Evolutionary conservation across 2,329 filamentous ascomycete genomes (phyloP).

Genomic region (Stylonectria norvegica): DNA sequence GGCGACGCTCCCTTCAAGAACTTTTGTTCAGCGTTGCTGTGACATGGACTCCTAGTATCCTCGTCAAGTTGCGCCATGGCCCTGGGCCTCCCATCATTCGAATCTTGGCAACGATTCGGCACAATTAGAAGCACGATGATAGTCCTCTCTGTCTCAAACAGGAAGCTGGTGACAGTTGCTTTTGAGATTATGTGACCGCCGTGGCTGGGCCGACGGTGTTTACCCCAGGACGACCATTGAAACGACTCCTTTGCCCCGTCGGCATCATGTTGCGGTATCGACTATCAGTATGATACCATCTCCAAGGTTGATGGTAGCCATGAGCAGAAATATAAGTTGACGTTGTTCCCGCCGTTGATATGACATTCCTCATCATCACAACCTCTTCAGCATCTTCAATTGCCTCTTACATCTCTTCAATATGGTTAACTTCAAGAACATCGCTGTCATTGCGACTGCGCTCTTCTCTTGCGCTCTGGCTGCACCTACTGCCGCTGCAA

Average conservation of each 20-base stretch:
- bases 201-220: too few species aligned
- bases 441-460: slow-evolving; percentile 24
- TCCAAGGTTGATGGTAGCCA: neutral
- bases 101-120: slow-evolving; percentile 10
- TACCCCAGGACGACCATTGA: too few species aligned
- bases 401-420: slow-evolving; percentile 9
- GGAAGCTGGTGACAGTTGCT: slow-evolving; percentile 21
- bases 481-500: slow-evolving; percentile 15
- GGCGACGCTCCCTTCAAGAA: slow-evolving; percentile 14
- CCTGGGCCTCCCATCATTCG: slow-evolving; percentile 24
- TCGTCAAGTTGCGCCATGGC: slow-evolving; percentile 7
- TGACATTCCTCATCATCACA: slow-evolving; percentile 11
- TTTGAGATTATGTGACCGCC: slow-evolving; percentile 11
- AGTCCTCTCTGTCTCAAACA: slow-evolving; percentile 13
- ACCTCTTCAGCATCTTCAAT: slow-evolving; percentile 10
- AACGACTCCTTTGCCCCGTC: too few species aligned
- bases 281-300: slow-evolving; percentile 6
- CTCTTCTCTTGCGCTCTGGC: slow-evolving; percentile 21
- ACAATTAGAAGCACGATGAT: slow-evolving; percentile 8
- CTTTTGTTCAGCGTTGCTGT: slow-evolving; percentile 18
- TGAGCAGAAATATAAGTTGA: slow-evolving; percentile 19
- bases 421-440: slow-evolving; percentile 31
- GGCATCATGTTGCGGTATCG: too few species aligned
- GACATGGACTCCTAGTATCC: slow-evolving; percentile 5
- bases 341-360: slow-evolving; percentile 2